Evolutionary conservation across 176 grass and related monocot genomes (phyloP).

Genomic region (Phyllostachys edulis): DNA sequence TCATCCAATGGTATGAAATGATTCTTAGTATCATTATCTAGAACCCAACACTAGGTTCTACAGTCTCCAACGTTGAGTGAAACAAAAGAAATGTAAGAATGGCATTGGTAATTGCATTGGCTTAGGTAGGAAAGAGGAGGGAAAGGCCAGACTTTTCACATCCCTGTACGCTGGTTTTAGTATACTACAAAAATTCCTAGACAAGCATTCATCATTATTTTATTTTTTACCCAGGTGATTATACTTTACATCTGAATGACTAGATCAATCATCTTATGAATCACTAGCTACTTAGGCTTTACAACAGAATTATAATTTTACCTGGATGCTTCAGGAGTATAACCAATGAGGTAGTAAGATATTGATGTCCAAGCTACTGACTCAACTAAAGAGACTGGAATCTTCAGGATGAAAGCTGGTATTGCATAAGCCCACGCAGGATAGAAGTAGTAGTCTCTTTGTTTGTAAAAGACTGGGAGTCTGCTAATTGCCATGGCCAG

Average conservation of each 20-base stretch:
- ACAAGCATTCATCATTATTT: not conserved
- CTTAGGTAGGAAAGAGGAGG: too few relatives aligned
- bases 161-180: too few relatives aligned
- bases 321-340: slow-evolving; percentile 61
- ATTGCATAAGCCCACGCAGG: slow-evolving; percentile 89
- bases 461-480: slow-evolving; percentile 79
- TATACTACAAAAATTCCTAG: not conserved
- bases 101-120: too few relatives aligned
- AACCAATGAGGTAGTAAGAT: slow-evolving; percentile 88
- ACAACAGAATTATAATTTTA: slow-evolving; percentile 34
- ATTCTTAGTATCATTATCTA: too few relatives aligned
- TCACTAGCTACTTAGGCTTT: not conserved
- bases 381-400: slow-evolving; percentile 71
- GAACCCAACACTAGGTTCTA: too few relatives aligned
- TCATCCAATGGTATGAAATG: too few relatives aligned
- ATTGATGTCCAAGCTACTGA: slow-evolving; percentile 70
- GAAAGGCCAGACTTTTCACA: too few relatives aligned
- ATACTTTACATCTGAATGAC: not conserved
- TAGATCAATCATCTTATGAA: not conserved
- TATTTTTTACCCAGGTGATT: not conserved
- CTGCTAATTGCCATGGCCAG: slow-evolving; percentile 59
- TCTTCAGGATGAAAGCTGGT: slow-evolving; percentile 61
- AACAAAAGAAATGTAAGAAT: too few relatives aligned
- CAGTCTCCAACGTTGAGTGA: too few relatives aligned
- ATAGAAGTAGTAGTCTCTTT: slow-evolving; percentile 77